Evolutionary conservation across 2,329 filamentous ascomycete species (phyloP).

Genomic region (Xylaria sp.): DNA sequence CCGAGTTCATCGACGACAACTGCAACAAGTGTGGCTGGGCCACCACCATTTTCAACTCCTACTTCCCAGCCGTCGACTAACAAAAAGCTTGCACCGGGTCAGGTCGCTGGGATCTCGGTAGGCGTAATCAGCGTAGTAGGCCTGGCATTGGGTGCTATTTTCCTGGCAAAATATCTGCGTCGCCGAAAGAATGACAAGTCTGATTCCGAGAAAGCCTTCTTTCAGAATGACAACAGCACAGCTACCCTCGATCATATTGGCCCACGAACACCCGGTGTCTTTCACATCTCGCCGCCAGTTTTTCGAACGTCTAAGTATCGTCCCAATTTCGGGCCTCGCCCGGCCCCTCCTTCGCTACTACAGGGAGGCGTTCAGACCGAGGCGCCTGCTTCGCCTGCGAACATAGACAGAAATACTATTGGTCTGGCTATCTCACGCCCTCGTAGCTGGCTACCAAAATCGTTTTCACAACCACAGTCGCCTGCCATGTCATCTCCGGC

Average conservation of each 20-base stretch:
- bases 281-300: conserved; percentile 41
- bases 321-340: conserved; percentile 24
- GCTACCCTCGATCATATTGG: conserved; percentile 29
- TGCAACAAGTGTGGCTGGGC: neutral
- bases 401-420: conserved; percentile 34
- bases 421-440: conserved; percentile 42
- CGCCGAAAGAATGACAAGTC: conserved; percentile 34
- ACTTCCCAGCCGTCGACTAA: conserved; percentile 9
- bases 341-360: conserved; percentile 18
- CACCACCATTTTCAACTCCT: conserved; percentile 3
- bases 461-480: conserved; percentile 7
- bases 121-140: conserved; percentile 47
- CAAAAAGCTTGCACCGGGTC: conserved; percentile 34
- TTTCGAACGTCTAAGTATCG: conserved; percentile 26
- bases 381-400: conserved; percentile 12
- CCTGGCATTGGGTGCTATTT: conserved; percentile 44
- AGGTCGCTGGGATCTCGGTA: conserved; percentile 55
- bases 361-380: conserved; percentile 18
- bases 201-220: conserved; percentile 35
- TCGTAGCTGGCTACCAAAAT: conserved; percentile 20
- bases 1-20: conserved; percentile 1
- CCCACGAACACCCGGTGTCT: conserved; percentile 25
- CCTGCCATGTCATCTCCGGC: conserved; percentile 15
- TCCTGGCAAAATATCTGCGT: conserved; percentile 41
- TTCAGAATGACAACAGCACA: conserved; percentile 35